These are phyloP conservation scores for Panicum hallii DNA, from an alignment of 202 grass and related monocot species.

Conservation along the genomic window DNA sequence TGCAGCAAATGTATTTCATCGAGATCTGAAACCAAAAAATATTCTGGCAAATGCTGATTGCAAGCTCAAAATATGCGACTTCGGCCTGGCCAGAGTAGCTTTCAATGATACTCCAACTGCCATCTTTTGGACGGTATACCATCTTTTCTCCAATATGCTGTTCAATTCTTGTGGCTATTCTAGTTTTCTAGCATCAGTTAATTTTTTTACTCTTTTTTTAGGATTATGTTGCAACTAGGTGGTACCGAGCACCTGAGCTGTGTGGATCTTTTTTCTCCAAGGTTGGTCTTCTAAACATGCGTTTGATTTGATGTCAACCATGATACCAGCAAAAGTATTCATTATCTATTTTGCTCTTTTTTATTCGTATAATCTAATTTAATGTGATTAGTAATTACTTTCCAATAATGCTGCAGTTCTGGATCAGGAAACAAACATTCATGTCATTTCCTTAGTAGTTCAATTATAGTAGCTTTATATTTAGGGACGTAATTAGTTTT, in stretches of 20 bases:
- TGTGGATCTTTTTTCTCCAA: constrained; percentile 95
- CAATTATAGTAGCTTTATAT: background rate
- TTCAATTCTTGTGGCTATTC: constrained; percentile 24
- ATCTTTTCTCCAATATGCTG: constrained; percentile 1
- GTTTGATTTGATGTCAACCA: constrained; percentile 7
- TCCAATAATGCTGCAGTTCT: constrained; percentile 24
- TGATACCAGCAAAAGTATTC: background rate
- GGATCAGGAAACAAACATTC: constrained; percentile 21
- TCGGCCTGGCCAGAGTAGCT: constrained; percentile 85
- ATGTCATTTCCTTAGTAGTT: constrained; percentile 28
- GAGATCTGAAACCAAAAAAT: constrained; percentile 94
- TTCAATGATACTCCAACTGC: constrained; percentile 87
- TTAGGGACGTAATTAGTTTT: background rate
- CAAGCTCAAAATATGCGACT: constrained; percentile 92
- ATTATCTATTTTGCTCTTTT: background rate
- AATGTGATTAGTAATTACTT: constrained; percentile 22
- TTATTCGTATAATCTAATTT: constrained; percentile 34
- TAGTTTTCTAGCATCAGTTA: constrained; percentile 26
- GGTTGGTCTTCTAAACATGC: constrained; percentile 50
- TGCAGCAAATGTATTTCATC: constrained; percentile 94
- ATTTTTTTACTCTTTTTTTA: constrained; percentile 46
- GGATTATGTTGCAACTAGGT: constrained; percentile 96
- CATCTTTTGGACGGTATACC: constrained; percentile 85
- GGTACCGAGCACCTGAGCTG: constrained; percentile 88
- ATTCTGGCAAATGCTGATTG: constrained; percentile 93